Percentiles rank a stretch among this genome's conserved stretches.
Evolutionary conservation across 768 basidiomycete genomes (phyloP).

Genomic region (Boletus rubescentipes): DNA sequence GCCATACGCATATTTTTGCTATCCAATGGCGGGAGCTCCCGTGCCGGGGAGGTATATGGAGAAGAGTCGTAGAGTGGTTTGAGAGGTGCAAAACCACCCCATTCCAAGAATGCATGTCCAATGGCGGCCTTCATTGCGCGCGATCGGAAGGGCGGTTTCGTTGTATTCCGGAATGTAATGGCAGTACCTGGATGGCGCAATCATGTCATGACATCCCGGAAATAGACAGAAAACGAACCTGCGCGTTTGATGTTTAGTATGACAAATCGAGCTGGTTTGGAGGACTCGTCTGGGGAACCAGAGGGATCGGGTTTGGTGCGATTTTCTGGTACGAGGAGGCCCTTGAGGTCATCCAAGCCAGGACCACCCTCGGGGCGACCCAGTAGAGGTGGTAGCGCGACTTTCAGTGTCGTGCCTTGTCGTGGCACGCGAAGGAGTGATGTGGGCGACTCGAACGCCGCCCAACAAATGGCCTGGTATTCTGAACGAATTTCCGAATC

Average conservation of each 20-base stretch:
- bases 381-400: constrained; percentile 27
- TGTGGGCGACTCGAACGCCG: constrained; percentile 45
- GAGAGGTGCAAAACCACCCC: constrained; percentile 33
- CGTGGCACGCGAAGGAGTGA: constrained; percentile 38
- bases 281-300: constrained; percentile 3
- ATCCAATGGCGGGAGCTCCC: constrained; percentile 16
- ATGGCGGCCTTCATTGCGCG: constrained; percentile 30
- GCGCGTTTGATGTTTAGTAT: constrained; percentile 22
- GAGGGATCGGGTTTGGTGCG: not conserved
- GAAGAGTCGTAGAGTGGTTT: constrained; percentile 30
- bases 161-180: constrained; percentile 21
- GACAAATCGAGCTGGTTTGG: constrained; percentile 9
- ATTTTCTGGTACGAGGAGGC: constrained; percentile 25
- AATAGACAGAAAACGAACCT: constrained; percentile 18
- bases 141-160: constrained; percentile 29
- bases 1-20: constrained; percentile 31
- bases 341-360: constrained; percentile 32
- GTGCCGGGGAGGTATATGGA: constrained; percentile 22
- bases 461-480: constrained; percentile 44
- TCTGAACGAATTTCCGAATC: constrained; percentile 45
- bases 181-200: constrained; percentile 10
- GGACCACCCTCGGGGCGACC: constrained; percentile 32
- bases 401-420: constrained; percentile 30
- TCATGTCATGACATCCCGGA: not conserved
- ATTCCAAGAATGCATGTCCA: constrained; percentile 33